Evolutionary conservation across 495 filamentous ascomycete species (phyloP).

Genomic region (Trichoderma orchidacearum): DNA sequence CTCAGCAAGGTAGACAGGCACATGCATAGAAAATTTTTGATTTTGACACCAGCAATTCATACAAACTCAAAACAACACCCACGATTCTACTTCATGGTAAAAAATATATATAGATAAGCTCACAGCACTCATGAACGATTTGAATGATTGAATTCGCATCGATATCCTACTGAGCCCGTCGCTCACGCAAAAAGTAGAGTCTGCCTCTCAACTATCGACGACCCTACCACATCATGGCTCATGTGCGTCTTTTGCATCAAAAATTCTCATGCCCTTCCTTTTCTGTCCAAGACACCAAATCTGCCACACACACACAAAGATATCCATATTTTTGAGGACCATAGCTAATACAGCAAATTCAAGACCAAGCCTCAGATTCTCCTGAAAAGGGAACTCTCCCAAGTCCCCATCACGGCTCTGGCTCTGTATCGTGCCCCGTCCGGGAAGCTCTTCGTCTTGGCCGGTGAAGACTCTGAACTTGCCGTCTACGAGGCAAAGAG

Average conservation of each 20-base stretch:
- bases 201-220: neutral
- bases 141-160: neutral
- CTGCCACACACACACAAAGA: neutral
- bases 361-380: neutral
- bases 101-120: too few relatives aligned
- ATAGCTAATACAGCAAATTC: constrained; percentile 4
- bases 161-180: neutral
- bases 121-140: too few relatives aligned
- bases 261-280: neutral
- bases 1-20: neutral
- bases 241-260: neutral
- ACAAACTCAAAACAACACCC: neutral
- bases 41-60: neutral
- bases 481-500: constrained; percentile 37
- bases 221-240: neutral
- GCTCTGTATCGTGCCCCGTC: constrained; percentile 21
- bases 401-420: constrained; percentile 46
- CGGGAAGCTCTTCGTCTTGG: constrained; percentile 37
- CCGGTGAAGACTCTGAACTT: constrained; percentile 64
- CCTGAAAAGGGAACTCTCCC: constrained; percentile 20
- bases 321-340: too few relatives aligned
- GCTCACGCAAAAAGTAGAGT: neutral
- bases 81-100: too few relatives aligned
- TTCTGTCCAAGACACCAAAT: neutral
- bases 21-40: neutral